Evolutionary conservation across 495 filamentous ascomycete genomes (phyloP).

Genomic region (Penicillium chermesinum): DNA sequence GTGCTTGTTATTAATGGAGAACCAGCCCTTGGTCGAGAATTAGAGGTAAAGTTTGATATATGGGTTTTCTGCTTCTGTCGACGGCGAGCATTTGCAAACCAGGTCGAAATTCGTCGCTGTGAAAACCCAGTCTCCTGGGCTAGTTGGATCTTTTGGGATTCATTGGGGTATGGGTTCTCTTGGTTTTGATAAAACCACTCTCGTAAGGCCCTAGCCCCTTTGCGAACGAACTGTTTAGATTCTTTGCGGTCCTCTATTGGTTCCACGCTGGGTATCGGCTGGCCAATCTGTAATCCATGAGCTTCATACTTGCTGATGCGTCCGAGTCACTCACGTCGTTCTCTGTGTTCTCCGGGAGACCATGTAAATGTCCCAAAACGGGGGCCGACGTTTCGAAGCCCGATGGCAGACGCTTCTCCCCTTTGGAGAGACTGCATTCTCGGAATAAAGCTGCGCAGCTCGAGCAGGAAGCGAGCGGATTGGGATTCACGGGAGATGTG

Average conservation of each 20-base stretch:
- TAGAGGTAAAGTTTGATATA: constrained; percentile 49
- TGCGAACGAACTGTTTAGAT: constrained; percentile 55
- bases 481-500: constrained; percentile 42
- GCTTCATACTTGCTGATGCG: neutral
- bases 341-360: constrained; percentile 34
- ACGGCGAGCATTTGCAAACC: constrained; percentile 42
- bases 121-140: constrained; percentile 34
- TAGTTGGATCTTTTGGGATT: constrained; percentile 28
- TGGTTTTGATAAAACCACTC: constrained; percentile 40
- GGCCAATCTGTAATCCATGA: neutral
- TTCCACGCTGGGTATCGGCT: neutral
- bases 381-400: constrained; percentile 43
- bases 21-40: constrained; percentile 27
- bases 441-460: constrained; percentile 72
- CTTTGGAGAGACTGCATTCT: constrained; percentile 60
- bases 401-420: constrained; percentile 39
- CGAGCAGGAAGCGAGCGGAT: constrained; percentile 61
- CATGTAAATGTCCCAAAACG: constrained; percentile 38
- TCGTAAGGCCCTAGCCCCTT: constrained; percentile 43
- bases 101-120: constrained; percentile 31
- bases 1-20: constrained; percentile 37
- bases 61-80: constrained; percentile 46
- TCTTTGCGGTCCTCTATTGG: constrained; percentile 23
- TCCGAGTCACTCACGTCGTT: constrained; percentile 8
- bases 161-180: constrained; percentile 42